Percentiles rank a stretch among this genome's conserved stretches.
phyloP scores from a whole-genome alignment of 176 grass and related monocot genomes.

The Paspalum notatum region DNA sequence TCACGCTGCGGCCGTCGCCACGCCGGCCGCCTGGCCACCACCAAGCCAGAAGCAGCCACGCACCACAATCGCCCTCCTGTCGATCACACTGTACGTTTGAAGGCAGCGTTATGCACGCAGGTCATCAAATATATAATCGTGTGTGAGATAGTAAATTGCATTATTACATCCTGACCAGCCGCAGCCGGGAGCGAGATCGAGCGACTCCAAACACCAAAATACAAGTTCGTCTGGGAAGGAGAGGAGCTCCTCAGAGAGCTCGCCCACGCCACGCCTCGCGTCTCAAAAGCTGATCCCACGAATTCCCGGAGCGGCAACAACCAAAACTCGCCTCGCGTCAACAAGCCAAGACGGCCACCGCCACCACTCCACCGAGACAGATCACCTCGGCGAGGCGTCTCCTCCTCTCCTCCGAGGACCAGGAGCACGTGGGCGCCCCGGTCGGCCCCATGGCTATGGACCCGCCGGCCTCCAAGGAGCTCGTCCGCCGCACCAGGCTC shows the following conservation, averaged over 20 bases:
- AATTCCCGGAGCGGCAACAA: slow-evolving; percentile 56
- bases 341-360: slow-evolving; percentile 40
- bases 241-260: background rate
- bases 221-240: background rate
- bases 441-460: slow-evolving; percentile 42
- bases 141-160: too few relatives aligned
- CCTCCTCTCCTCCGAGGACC: background rate
- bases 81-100: background rate
- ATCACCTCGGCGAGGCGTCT: slow-evolving; percentile 13
- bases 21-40: background rate
- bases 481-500: slow-evolving; percentile 80
- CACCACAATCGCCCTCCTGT: background rate
- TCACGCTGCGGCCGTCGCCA: background rate
- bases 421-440: background rate
- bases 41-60: too few relatives aligned
- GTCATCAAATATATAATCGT: too few relatives aligned
- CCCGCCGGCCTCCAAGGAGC: slow-evolving; percentile 72
- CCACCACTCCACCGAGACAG: background rate
- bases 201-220: background rate
- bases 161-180: too few relatives aligned
- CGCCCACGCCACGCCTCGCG: background rate
- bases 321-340: background rate
- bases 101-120: background rate
- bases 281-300: slow-evolving; percentile 62
- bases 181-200: background rate